Conservation (phyloP, 2,329 filamentous ascomycete genomes). For the Paracamarosporium sp. region DNA sequence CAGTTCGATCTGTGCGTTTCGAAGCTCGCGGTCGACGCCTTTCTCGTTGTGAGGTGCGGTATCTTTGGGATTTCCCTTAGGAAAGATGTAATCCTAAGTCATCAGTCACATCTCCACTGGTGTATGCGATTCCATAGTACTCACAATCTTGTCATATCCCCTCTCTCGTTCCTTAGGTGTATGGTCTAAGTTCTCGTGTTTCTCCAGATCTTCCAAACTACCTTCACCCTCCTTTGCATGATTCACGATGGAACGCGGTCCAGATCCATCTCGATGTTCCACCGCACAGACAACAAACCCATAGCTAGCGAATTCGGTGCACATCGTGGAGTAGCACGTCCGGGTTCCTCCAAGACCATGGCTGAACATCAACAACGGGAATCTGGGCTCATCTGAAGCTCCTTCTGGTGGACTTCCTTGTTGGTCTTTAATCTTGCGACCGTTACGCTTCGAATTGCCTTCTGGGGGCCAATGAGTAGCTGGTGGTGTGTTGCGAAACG, state of each 20-base stretch:
- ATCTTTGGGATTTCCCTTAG: conserved; percentile 58
- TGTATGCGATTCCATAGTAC: background rate
- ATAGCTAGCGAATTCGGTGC: conserved; percentile 70
- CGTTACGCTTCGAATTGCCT: conserved; percentile 45
- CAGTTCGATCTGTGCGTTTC: conserved; percentile 68
- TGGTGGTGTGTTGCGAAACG: conserved; percentile 66
- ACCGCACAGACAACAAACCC: conserved; percentile 70
- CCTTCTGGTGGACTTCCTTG: conserved; percentile 48
- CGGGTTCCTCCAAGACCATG: conserved; percentile 70
- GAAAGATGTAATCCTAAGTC: conserved; percentile 65
- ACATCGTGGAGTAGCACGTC: conserved; percentile 68
- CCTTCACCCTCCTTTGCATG: conserved; percentile 49
- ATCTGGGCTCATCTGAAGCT: conserved; percentile 51
- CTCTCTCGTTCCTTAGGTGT: conserved; percentile 45
- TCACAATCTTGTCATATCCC: conserved; percentile 57
- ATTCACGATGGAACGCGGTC: conserved; percentile 67
- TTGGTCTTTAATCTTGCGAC: conserved; percentile 50
- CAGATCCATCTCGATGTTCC: conserved; percentile 71
- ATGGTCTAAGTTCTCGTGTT: conserved; percentile 44
- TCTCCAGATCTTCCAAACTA: conserved; percentile 28
- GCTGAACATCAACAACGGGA: conserved; percentile 70
- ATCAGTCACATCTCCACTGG: conserved; percentile 15
- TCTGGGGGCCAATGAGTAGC: conserved; percentile 63
- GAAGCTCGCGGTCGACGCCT: conserved; percentile 66
- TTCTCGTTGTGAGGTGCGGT: conserved; percentile 61